A percentile compares a stretch with the other conserved stretches of the same genome.
These are phyloP conservation scores for Solanum gracilifrons DNA, from an alignment of 257 asterid genomes.

Conservation along the genomic window DNA sequence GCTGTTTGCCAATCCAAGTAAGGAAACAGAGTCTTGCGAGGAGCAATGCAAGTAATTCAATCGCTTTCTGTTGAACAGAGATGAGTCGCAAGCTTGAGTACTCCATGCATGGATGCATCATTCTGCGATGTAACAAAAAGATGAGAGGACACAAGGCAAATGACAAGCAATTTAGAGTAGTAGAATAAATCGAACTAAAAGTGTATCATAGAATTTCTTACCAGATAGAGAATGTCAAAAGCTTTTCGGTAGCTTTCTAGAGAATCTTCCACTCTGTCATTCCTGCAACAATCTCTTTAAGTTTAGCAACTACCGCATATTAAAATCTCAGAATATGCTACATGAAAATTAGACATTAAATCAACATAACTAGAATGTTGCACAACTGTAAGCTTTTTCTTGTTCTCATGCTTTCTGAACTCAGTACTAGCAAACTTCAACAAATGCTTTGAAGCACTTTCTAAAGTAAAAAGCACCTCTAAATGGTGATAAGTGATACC, in stretches of 20 bases:
- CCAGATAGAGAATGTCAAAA: conserved; percentile 79
- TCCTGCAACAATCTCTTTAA: conserved; percentile 37
- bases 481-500: no score
- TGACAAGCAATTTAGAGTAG: background rate
- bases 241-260: conserved; percentile 56
- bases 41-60: conserved; percentile 1
- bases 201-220: conserved; percentile 13
- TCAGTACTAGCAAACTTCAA: background rate
- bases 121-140: conserved; percentile 27
- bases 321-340: background rate
- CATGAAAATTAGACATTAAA: background rate
- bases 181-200: background rate
- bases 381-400: background rate
- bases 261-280: conserved; percentile 63
- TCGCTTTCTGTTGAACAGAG: conserved; percentile 43
- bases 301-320: background rate
- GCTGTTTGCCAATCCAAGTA: background rate
- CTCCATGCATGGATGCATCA: conserved; percentile 75
- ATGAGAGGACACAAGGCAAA: background rate
- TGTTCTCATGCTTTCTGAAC: background rate
- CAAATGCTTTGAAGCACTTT: background rate
- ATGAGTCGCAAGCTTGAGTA: conserved; percentile 61
- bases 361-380: background rate
- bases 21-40: background rate
- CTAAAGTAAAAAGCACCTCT: no score